phyloP scores from a whole-genome alignment of 1,284 basidiomycete genomes.

The Tetrapyrgos nigripes region DNA sequence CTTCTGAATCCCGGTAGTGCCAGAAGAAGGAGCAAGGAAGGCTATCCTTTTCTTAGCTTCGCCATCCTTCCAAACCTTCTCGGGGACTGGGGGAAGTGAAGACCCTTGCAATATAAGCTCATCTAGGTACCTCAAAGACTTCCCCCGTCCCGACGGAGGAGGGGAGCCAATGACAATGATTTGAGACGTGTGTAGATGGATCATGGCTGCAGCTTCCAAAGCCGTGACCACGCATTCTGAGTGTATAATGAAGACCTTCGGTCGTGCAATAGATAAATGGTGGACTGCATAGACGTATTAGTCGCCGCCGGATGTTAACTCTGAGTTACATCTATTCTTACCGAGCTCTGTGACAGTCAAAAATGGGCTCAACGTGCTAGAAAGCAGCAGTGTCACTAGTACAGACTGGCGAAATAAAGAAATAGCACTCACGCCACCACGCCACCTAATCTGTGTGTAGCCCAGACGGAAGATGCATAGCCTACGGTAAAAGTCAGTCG shows the following conservation, averaged over 20 bases:
- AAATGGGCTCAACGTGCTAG: conserved; percentile 26
- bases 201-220: conserved; percentile 16
- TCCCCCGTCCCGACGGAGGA: not conserved
- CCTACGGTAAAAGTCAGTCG: conserved; percentile 16
- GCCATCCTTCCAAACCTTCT: conserved; percentile 15
- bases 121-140: conserved; percentile 14
- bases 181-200: conserved; percentile 16
- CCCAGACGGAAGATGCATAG: conserved; percentile 28
- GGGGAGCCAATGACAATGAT: conserved; percentile 20
- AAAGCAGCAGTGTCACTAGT: not conserved
- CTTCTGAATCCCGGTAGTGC: conserved; percentile 29
- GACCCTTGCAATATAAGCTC: conserved; percentile 19
- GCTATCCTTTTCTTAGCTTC: conserved; percentile 25
- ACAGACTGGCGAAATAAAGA: not conserved
- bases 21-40: conserved; percentile 28
- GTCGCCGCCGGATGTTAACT: not conserved
- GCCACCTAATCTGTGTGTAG: conserved; percentile 26
- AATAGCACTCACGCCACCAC: conserved; percentile 26
- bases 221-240: conserved; percentile 19
- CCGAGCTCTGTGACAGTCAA: conserved; percentile 25
- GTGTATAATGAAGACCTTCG: conserved; percentile 24
- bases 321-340: conserved; percentile 13
- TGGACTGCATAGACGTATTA: conserved; percentile 19
- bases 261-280: conserved; percentile 24
- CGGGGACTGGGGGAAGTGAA: conserved; percentile 15